These are phyloP conservation scores for Coemansia sp. DNA, from an alignment of 192 early-diverging fungal species.

Conservation along the genomic window DNA sequence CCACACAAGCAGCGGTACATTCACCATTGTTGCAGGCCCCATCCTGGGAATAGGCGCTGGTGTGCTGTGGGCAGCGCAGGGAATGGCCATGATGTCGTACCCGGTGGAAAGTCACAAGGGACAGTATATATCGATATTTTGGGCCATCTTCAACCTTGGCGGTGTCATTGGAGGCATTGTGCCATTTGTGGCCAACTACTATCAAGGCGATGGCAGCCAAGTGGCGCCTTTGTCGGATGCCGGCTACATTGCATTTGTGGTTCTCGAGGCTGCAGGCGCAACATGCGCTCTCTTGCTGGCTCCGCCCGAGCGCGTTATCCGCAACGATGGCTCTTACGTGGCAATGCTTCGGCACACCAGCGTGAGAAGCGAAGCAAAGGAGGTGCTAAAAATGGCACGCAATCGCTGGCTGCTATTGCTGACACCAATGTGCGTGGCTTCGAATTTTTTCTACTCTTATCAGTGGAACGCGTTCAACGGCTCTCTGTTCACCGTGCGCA, in stretches of 20 bases:
- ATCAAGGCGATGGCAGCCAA: slow-evolving; percentile 3
- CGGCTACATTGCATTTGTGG: slow-evolving; percentile 72
- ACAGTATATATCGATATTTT: slow-evolving; percentile 74
- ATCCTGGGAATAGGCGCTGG: slow-evolving; percentile 76
- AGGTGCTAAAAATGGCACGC: slow-evolving; percentile 56
- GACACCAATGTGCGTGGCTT: slow-evolving; percentile 62
- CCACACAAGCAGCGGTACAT: slow-evolving; percentile 48
- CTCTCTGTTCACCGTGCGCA: slow-evolving; percentile 62
- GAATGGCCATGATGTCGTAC: slow-evolving; percentile 75
- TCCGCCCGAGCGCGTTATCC: slow-evolving; percentile 56
- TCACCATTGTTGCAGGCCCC: slow-evolving; percentile 66
- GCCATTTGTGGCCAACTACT: slow-evolving; percentile 58
- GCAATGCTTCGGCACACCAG: slow-evolving; percentile 58
- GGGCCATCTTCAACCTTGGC: slow-evolving; percentile 76
- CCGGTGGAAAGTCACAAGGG: slow-evolving; percentile 72
- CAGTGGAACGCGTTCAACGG: slow-evolving; percentile 66
- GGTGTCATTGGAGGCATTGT: slow-evolving; percentile 69
- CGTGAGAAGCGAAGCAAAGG: slow-evolving; percentile 53
- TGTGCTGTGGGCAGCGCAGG: slow-evolving; percentile 68
- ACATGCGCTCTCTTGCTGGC: slow-evolving; percentile 55
- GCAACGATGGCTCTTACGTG: slow-evolving; percentile 59
- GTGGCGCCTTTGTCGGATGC: slow-evolving; percentile 49
- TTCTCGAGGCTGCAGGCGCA: slow-evolving; percentile 62
- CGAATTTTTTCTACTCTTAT: slow-evolving; percentile 79
- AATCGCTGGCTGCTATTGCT: slow-evolving; percentile 66